phyloP scores from a whole-genome alignment of 768 basidiomycete species.

The Chalciporus pseudorubinellus region DNA sequence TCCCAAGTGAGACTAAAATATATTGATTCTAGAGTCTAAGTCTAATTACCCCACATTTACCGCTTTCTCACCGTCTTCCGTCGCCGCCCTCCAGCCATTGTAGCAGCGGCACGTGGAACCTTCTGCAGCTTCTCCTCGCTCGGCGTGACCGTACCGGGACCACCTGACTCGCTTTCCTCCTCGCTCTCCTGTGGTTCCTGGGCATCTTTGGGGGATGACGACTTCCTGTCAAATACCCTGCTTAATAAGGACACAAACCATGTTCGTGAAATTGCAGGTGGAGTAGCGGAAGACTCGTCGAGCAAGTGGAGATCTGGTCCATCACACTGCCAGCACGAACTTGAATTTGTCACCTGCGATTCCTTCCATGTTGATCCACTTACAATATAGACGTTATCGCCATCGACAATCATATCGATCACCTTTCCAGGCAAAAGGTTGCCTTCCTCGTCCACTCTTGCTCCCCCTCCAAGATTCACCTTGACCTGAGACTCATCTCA shows the following conservation, averaged over 20 bases:
- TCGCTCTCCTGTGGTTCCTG: conserved; percentile 35
- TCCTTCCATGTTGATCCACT: conserved; percentile 31
- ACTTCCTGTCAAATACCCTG: conserved; percentile 20
- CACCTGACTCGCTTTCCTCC: conserved; percentile 44
- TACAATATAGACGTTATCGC: conserved; percentile 71
- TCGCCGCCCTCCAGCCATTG: conserved; percentile 62
- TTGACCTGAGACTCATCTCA: conserved; percentile 51
- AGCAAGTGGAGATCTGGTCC: conserved; percentile 54
- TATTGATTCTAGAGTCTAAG: conserved; percentile 11
- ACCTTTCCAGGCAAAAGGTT: conserved; percentile 46
- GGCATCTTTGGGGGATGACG: conserved; percentile 22
- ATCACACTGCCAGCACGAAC: conserved; percentile 49
- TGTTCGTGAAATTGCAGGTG: conserved; percentile 59
- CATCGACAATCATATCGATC: conserved; percentile 83
- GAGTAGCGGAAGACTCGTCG: conserved; percentile 54
- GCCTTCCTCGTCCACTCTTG: conserved; percentile 55
- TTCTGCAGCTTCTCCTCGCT: conserved; percentile 20
- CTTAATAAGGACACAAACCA: conserved; percentile 60
- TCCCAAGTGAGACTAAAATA: no score
- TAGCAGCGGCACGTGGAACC: conserved; percentile 35
- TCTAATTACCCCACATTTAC: conserved; percentile 18
- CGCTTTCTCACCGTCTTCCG: conserved; percentile 56
- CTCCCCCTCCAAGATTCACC: conserved; percentile 59
- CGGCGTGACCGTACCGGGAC: conserved; percentile 37
- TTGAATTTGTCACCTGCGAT: conserved; percentile 3